Percentiles rank a stretch among this genome's conserved stretches.
Conservation (phyloP, 192 early-diverging fungal genomes). For the Tieghemiomyces parasiticus region DNA sequence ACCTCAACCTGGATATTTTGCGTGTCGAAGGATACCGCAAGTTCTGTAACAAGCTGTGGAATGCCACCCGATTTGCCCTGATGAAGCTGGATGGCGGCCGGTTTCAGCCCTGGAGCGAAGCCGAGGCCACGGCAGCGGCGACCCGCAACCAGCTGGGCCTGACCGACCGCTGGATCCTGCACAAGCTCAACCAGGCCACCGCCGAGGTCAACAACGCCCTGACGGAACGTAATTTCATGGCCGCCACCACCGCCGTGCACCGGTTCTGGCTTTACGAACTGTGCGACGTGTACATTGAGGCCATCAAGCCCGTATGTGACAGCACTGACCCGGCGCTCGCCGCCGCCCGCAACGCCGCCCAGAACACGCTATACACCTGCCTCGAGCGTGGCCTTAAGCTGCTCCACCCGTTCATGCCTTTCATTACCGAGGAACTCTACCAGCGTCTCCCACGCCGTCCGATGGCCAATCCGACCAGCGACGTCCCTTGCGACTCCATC, state of each 20-base stretch:
- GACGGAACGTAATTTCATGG: slow-evolving; percentile 80
- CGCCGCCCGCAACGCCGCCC: slow-evolving; percentile 35
- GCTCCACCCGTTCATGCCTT: slow-evolving; percentile 98
- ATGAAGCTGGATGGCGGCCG: slow-evolving; percentile 77
- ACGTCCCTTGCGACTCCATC: too few relatives aligned
- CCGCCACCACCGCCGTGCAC: slow-evolving; percentile 72
- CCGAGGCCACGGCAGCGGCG: slow-evolving; percentile 54
- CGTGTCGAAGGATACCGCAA: slow-evolving; percentile 98
- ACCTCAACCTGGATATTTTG: slow-evolving; percentile 87
- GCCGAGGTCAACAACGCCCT: slow-evolving; percentile 62
- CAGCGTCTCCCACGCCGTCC: slow-evolving; percentile 80
- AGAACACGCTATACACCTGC: slow-evolving; percentile 89
- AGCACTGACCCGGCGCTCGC: slow-evolving; percentile 34
- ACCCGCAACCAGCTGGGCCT: too few relatives aligned
- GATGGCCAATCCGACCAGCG: slow-evolving; percentile 19
- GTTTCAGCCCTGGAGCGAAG: slow-evolving; percentile 50
- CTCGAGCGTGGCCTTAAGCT: slow-evolving; percentile 81
- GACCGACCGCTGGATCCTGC: slow-evolving; percentile 86
- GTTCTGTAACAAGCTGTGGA: slow-evolving; percentile 99
- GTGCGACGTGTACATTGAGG: slow-evolving; percentile 94
- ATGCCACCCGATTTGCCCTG: slow-evolving; percentile 89
- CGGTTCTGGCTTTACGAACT: slow-evolving; percentile 94
- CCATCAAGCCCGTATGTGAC: slow-evolving; percentile 80
- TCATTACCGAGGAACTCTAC: slow-evolving; percentile 97
- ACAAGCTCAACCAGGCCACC: slow-evolving; percentile 71